Evolutionary conservation across 108 stramenopile genomes (phyloP).

Genomic region (Cafeteria roenbergensis): DNA sequence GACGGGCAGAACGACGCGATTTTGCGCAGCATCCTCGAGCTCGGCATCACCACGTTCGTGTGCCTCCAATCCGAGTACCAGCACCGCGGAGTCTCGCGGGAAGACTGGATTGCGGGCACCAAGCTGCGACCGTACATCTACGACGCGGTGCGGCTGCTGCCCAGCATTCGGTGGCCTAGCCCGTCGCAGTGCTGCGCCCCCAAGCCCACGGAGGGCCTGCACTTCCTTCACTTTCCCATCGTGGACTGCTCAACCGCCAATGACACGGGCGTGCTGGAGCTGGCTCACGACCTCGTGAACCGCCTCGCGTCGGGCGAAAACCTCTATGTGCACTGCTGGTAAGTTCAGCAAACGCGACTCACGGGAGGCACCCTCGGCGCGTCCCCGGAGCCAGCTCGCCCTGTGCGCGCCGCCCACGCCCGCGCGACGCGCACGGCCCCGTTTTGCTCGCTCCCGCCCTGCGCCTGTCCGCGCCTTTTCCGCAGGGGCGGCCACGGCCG

Average conservation of each 20-base stretch:
- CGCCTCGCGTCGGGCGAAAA: conserved; percentile 33
- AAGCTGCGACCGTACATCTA: conserved; percentile 15
- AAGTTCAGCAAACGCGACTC: too few relatives aligned
- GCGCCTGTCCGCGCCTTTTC: too few relatives aligned
- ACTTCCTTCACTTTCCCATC: conserved; percentile 47
- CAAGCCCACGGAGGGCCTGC: too few relatives aligned
- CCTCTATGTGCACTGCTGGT: conserved; percentile 50
- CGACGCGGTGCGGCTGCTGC: conserved; percentile 11
- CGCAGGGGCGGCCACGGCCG: conserved; percentile 53
- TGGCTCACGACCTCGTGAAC: conserved; percentile 28
- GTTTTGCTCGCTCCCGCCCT: too few relatives aligned
- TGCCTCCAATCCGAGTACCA: conserved; percentile 49
- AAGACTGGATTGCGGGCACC: conserved; percentile 21
- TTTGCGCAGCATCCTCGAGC: conserved; percentile 23
- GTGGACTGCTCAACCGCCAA: conserved; percentile 44
- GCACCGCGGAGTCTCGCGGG: conserved; percentile 27
- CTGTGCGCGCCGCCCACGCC: too few relatives aligned
- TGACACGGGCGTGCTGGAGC: conserved; percentile 26
- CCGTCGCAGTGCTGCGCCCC: too few relatives aligned
- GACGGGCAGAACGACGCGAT: conserved; percentile 21
- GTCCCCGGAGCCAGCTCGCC: too few relatives aligned
- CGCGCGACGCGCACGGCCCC: too few relatives aligned
- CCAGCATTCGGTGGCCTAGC: conserved; percentile 16
- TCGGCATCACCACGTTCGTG: conserved; percentile 45
- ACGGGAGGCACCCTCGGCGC: too few relatives aligned